Conservation (phyloP, 2,329 filamentous ascomycete genomes). For the Fusarium algeriense region DNA sequence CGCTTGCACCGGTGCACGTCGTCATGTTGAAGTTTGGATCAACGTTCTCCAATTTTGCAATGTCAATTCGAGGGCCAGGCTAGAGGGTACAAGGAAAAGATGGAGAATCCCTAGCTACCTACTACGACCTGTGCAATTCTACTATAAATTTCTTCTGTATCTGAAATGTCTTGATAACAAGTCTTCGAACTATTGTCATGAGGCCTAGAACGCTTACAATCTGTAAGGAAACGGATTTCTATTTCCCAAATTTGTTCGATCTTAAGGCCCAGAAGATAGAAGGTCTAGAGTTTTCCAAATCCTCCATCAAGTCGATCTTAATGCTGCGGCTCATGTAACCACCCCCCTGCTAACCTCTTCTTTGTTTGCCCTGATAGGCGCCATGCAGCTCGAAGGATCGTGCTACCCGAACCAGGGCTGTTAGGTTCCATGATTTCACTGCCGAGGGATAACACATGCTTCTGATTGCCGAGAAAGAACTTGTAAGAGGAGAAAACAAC, state of each 20-base stretch:
- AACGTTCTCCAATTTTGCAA: neutral
- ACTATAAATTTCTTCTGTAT: neutral
- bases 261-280: neutral
- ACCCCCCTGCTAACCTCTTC: neutral
- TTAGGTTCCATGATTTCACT: neutral
- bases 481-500: neutral
- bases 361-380: neutral
- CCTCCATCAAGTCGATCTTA: neutral
- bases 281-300: neutral
- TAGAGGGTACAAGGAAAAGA: neutral
- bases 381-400: constrained; percentile 2
- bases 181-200: neutral
- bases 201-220: neutral
- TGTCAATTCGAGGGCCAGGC: neutral
- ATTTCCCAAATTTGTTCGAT: no score
- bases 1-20: neutral
- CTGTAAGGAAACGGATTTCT: neutral
- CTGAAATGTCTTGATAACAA: no score
- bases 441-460: neutral
- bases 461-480: neutral
- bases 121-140: no score
- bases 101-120: no score
- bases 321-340: neutral
- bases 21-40: neutral
- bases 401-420: neutral